A percentile compares a stretch with the other conserved stretches of the same genome.
These are phyloP conservation scores for Herpotrichia juniperi DNA, from an alignment of 2,329 filamentous ascomycete genomes.

Conservation along the genomic window DNA sequence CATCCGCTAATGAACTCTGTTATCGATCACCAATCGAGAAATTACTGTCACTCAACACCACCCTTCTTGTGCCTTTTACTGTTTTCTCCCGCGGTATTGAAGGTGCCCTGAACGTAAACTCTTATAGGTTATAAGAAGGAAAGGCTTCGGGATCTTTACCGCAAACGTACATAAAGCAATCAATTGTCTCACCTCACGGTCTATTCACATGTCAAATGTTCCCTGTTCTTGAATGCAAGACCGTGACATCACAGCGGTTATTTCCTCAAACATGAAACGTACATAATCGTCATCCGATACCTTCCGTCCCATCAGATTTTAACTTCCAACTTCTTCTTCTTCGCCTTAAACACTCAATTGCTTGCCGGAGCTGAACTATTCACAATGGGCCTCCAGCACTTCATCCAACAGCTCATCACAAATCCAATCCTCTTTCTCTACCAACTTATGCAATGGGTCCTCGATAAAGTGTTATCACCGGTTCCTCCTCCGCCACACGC, in stretches of 20 bases:
- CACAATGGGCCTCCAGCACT: constrained; percentile 25
- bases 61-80: too few species aligned
- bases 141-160: too few species aligned
- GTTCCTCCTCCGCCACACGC: constrained; percentile 66
- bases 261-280: constrained; percentile 8
- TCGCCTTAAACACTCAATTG: neutral
- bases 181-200: neutral
- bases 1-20: too few species aligned
- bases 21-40: too few species aligned
- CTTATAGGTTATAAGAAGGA: too few species aligned
- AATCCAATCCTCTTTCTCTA: constrained; percentile 65
- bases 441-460: constrained; percentile 68
- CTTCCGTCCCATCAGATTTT: neutral
- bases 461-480: constrained; percentile 71
- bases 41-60: too few species aligned
- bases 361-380: neutral
- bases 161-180: neutral
- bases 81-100: neutral
- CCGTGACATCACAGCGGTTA: constrained; percentile 30
- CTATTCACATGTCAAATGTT: neutral
- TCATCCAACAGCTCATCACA: constrained; percentile 38
- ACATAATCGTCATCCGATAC: neutral
- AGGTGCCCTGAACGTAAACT: too few species aligned
- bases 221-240: constrained; percentile 4
- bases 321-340: neutral